Percentiles rank a stretch among this genome's conserved stretches.
phyloP scores from a whole-genome alignment of 257 asterid species.

The Verbena officinalis region DNA sequence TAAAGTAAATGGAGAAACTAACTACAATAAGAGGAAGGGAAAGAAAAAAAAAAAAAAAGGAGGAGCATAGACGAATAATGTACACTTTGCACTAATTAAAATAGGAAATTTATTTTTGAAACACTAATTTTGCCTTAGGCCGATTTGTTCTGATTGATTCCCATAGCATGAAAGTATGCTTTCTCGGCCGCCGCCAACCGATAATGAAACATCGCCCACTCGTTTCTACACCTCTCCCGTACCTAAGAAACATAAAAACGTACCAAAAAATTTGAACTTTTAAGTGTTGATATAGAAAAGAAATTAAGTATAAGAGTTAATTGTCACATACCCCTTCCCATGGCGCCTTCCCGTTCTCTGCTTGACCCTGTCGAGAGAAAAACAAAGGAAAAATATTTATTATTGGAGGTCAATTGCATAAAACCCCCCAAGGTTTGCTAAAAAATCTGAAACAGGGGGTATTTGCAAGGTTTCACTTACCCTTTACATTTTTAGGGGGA shows the following conservation, averaged over 20 bases:
- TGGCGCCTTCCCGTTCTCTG: constrained; percentile 68
- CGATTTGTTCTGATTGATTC: constrained; percentile 52
- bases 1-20: background rate
- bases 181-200: constrained; percentile 56
- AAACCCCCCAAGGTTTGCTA: too few species aligned
- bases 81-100: background rate
- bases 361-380: constrained; percentile 50
- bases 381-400: too few species aligned
- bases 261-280: too few species aligned
- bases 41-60: background rate
- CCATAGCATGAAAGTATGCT: constrained; percentile 48
- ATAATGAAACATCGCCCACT: constrained; percentile 66
- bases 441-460: too few species aligned
- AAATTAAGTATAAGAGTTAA: background rate
- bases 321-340: constrained; percentile 74
- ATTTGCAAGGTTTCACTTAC: too few species aligned
- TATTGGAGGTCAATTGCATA: too few species aligned
- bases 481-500: too few species aligned
- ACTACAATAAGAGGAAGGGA: background rate
- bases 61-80: background rate
- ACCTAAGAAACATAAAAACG: constrained; percentile 38
- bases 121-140: constrained; percentile 21
- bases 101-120: background rate
- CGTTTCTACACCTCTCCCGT: constrained; percentile 61
- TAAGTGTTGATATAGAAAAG: background rate